Conservation (phyloP, 768 basidiomycete species). For the Leucosporidium yakuticum region DNA sequence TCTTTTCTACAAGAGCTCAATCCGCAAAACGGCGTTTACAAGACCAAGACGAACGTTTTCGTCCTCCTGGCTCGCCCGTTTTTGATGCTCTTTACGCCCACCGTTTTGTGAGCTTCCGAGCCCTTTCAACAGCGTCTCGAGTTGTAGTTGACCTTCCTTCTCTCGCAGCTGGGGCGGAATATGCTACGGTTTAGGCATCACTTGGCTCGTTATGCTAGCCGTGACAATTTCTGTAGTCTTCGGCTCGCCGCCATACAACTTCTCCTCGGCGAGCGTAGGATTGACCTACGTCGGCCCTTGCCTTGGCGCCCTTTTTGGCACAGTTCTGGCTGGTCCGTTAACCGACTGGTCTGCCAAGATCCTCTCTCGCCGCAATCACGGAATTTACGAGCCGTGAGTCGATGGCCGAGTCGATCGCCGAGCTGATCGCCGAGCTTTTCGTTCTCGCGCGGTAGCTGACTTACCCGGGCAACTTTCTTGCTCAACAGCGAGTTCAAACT, state of each 20-base stretch:
- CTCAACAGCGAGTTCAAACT: not conserved
- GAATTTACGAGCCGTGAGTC: slow-evolving; percentile 19
- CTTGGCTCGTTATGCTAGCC: slow-evolving; percentile 33
- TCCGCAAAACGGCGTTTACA: not conserved
- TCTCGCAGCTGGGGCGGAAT: not conserved
- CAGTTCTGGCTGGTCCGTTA: slow-evolving; percentile 30
- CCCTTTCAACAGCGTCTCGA: not conserved
- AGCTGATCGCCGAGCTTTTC: too few relatives aligned
- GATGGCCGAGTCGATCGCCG: slow-evolving; percentile 32
- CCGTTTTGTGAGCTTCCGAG: slow-evolving; percentile 12
- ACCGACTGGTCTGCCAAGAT: slow-evolving; percentile 27
- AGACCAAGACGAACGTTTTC: not conserved
- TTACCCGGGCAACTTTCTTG: too few relatives aligned
- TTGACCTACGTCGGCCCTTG: slow-evolving; percentile 14
- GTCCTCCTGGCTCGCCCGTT: not conserved
- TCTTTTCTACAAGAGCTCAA: not conserved
- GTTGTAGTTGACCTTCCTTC: not conserved
- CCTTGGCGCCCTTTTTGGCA: slow-evolving; percentile 29
- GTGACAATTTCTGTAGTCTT: not conserved
- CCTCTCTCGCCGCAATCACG: slow-evolving; percentile 25
- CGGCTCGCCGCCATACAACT: not conserved
- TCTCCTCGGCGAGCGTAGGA: not conserved
- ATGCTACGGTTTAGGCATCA: slow-evolving; percentile 17
- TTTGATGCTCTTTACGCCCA: slow-evolving; percentile 3
- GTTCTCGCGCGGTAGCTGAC: too few relatives aligned